Base-by-base conservation (phyloP, 2,329 filamentous ascomycete genomes). In the Alternaria sp. region DNA sequence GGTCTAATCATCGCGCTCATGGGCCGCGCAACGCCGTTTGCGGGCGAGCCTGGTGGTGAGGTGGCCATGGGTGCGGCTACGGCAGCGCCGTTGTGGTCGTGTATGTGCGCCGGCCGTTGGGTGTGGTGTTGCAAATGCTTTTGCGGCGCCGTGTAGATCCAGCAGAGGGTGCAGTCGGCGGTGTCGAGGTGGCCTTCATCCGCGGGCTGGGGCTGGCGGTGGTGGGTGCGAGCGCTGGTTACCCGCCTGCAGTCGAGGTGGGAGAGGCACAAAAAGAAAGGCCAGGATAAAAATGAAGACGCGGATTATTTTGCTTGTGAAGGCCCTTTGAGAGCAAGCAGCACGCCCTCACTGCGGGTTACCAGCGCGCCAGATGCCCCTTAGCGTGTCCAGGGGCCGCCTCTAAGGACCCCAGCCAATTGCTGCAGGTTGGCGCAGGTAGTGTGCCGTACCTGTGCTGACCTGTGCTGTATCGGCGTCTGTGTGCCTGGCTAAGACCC, bases 1-100 rank as follows among this genome's bases (percentile, higher is more conserved):
- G 92, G 87, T 74, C 91, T 89, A 75, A 93, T 88, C 84, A 96
- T 90, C 78, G 89, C 90, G 83, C 92, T 96, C 85, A 93, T 85
- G 57, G 93, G 93, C 80, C 67, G 60, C 50, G 66, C 52, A 3
- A 70, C 93, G 88, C 80, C 88, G 87, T 32, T 72, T 45, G 77
- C 72, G 57, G 79, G 79, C 63, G 79, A 81, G 51, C 69, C 75
- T 32, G 79, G 79, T 55, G 79, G 79, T 58, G 79, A 79, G 57
- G 67, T 61, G 12, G 77, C 76, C 77, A 80, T 80, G 49, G 56
- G 65, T 66, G 67, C 66, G 72, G 71, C 71, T 52, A 69, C 67
- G 71, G 70, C 71, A 60, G 63, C 63, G 70, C 70, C 70, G 67
- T 66, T 57, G 58, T 57, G 32, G 46, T 40, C 23, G 59, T 62